Evolutionary conservation across 2,329 filamentous ascomycete genomes (phyloP).

Genomic region (Cladophialophora exuberans): DNA sequence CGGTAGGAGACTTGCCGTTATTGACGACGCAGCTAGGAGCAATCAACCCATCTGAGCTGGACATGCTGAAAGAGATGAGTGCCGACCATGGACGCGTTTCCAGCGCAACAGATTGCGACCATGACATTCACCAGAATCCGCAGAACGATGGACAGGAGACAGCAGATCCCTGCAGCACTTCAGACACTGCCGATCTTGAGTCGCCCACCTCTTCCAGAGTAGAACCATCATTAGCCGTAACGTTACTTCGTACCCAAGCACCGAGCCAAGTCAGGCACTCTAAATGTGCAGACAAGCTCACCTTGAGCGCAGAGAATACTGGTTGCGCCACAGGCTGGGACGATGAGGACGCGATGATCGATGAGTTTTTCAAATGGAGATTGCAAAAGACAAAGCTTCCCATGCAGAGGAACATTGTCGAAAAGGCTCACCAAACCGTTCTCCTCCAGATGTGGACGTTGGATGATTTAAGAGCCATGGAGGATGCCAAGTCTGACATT

Average conservation of each 20-base stretch:
- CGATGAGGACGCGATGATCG: not conserved
- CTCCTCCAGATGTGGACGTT: slow-evolving; percentile 1
- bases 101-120: not conserved
- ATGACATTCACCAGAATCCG: not conserved
- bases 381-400: not conserved
- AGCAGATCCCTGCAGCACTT: no score
- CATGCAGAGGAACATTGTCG: slow-evolving; percentile 5
- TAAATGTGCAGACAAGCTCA: no score
- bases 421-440: slow-evolving; percentile 4
- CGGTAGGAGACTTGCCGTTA: not conserved
- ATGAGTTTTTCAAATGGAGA: slow-evolving; percentile 1
- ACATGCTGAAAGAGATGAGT: slow-evolving; percentile 1
- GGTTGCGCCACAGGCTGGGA: no score
- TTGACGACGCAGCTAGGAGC: slow-evolving; percentile 3
- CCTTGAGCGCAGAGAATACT: no score
- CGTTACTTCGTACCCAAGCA: no score
- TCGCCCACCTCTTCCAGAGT: no score
- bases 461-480: slow-evolving; percentile 7
- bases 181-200: no score
- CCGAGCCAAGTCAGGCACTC: no score
- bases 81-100: not conserved
- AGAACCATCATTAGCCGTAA: no score
- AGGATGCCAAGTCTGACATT: slow-evolving; percentile 1
- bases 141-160: no score
- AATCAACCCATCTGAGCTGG: not conserved